Percentiles rank a stretch among this genome's conserved stretches.
Conservation (phyloP, 2,329 filamentous ascomycete genomes). For the Aspergillus sp. region DNA sequence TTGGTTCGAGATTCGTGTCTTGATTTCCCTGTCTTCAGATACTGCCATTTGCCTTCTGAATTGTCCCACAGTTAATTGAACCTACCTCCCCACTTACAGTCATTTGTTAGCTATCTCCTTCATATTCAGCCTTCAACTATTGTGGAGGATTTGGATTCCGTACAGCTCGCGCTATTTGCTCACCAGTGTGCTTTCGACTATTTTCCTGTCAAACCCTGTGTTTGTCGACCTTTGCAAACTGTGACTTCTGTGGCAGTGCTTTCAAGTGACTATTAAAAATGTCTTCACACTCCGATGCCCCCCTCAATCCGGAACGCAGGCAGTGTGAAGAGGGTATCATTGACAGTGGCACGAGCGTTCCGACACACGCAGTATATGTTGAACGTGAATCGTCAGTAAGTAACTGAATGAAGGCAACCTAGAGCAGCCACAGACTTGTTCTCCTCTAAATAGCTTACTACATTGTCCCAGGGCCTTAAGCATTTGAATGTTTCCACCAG, state of each 20-base stretch:
- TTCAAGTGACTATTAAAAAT: constrained; percentile 21
- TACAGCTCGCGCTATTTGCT: constrained; percentile 17
- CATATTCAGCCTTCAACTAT: constrained; percentile 22
- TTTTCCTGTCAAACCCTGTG: constrained; percentile 10
- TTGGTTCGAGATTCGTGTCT: constrained; percentile 6
- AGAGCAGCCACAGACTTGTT: background rate
- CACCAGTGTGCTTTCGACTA: constrained; percentile 13
- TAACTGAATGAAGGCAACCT: background rate
- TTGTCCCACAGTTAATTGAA: constrained; percentile 7
- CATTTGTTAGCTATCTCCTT: constrained; percentile 26
- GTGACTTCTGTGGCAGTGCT: background rate
- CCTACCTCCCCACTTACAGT: constrained; percentile 21
- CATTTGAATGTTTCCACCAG: constrained; percentile 27
- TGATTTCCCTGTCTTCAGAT: constrained; percentile 22
- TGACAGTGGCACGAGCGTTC: constrained; percentile 22
- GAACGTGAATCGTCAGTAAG: constrained; percentile 33
- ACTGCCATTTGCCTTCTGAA: constrained; percentile 23
- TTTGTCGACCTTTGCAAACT: background rate
- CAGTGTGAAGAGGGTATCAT: constrained; percentile 21
- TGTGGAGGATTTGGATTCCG: constrained; percentile 28
- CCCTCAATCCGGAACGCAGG: constrained; percentile 29
- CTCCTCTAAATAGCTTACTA: background rate
- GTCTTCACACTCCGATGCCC: constrained; percentile 29
- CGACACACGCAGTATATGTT: constrained; percentile 20
- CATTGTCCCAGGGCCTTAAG: constrained; percentile 26